Conservation (phyloP, 768 basidiomycete species). For the Gymnopilus dilepis region DNA sequence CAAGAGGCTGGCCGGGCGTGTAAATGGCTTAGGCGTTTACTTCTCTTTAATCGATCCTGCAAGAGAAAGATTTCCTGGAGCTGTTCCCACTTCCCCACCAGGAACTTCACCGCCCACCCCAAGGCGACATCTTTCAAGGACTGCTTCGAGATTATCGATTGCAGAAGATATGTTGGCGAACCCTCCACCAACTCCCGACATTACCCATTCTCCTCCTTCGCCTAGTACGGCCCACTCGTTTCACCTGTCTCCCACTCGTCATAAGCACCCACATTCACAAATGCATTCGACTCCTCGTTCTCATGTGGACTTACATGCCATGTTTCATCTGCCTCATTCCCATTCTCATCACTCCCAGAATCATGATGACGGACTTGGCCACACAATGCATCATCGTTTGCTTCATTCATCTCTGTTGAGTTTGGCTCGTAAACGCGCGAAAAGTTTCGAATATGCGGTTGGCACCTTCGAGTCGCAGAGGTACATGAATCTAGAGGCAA, state of each 20-base stretch:
- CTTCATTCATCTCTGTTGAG: constrained; percentile 48
- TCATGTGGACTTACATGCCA: constrained; percentile 3
- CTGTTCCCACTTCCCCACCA: constrained; percentile 23
- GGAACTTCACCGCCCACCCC: constrained; percentile 13
- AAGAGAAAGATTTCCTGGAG: constrained; percentile 58
- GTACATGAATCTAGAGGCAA: constrained; percentile 71
- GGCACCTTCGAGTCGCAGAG: constrained; percentile 77
- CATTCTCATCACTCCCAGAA: constrained; percentile 41
- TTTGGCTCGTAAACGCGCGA: constrained; percentile 34
- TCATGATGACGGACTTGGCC: constrained; percentile 16
- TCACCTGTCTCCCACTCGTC: background rate
- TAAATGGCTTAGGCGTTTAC: constrained; percentile 67
- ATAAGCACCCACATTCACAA: constrained; percentile 12
- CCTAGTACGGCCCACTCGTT: background rate
- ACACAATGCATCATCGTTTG: constrained; percentile 18
- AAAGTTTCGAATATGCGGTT: constrained; percentile 57
- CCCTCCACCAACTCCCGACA: background rate
- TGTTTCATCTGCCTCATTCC: constrained; percentile 15
- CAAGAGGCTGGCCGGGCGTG: constrained; percentile 57
- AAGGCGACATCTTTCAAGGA: background rate
- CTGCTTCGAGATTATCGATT: constrained; percentile 3
- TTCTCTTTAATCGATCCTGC: constrained; percentile 68
- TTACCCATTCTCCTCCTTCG: background rate
- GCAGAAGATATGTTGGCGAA: background rate
- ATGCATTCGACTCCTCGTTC: constrained; percentile 13